These are phyloP conservation scores for Boletus subparvulus DNA, from an alignment of 768 basidiomycete genomes.

Conservation along the genomic window DNA sequence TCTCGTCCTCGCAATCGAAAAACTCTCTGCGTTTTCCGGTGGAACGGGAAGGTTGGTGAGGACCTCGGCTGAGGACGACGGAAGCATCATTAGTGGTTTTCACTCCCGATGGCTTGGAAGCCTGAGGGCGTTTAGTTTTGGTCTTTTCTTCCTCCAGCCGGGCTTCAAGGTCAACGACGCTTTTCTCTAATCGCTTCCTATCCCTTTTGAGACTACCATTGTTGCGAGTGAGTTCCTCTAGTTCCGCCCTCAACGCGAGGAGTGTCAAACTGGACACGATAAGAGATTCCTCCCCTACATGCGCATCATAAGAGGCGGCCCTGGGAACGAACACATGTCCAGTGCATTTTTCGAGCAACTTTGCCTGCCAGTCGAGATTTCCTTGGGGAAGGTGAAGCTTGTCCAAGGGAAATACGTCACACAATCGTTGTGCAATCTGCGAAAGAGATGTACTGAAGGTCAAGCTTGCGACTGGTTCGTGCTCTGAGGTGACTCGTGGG, in stretches of 20 bases:
- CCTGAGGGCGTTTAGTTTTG: neutral
- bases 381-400: conserved; percentile 34
- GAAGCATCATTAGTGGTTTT: neutral
- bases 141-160: conserved; percentile 13
- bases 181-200: conserved; percentile 29
- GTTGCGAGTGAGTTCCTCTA: conserved; percentile 37
- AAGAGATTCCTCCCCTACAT: conserved; percentile 33
- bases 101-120: neutral
- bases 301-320: conserved; percentile 12
- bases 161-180: conserved; percentile 13
- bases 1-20: neutral
- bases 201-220: conserved; percentile 24
- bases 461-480: conserved; percentile 53
- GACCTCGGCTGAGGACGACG: neutral
- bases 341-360: conserved; percentile 52
- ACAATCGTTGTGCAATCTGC: conserved; percentile 41
- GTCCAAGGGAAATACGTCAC: conserved; percentile 45
- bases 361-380: conserved; percentile 53
- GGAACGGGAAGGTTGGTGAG: neutral
- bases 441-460: conserved; percentile 47
- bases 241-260: conserved; percentile 41
- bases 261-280: conserved; percentile 51
- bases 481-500: conserved; percentile 51
- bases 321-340: conserved; percentile 52
- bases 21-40: neutral